phyloP scores from a whole-genome alignment of 1,139 yeast genomes.

The Suzukiozyma palmioleophila region DNA sequence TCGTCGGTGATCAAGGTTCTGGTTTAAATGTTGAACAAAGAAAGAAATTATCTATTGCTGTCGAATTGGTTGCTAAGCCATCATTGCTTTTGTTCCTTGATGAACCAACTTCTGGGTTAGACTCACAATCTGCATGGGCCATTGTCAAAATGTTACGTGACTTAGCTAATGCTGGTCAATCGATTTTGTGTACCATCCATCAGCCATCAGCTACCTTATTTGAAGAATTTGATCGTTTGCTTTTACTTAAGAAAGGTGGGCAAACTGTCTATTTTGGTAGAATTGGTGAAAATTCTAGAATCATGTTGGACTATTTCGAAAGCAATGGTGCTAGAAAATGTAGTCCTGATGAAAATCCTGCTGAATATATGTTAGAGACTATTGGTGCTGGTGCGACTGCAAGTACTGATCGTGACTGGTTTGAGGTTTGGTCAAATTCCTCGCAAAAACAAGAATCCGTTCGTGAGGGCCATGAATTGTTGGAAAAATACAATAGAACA shows the following conservation, averaged over 20 bases:
- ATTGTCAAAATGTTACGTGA: conserved; percentile 72
- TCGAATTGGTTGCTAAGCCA: conserved; percentile 86
- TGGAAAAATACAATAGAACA: conserved; percentile 12
- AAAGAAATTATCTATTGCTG: conserved; percentile 68
- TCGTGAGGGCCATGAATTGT: conserved; percentile 14
- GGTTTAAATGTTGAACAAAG: conserved; percentile 67
- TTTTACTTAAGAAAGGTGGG: conserved; percentile 73
- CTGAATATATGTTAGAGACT: conserved; percentile 60
- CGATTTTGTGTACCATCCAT: conserved; percentile 78
- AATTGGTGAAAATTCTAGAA: conserved; percentile 59
- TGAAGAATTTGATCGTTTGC: conserved; percentile 72
- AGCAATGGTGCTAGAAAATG: conserved; percentile 61
- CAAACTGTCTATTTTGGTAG: conserved; percentile 79
- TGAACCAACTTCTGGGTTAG: conserved; percentile 92
- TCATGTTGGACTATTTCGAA: conserved; percentile 67
- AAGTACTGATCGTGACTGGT: conserved; percentile 39
- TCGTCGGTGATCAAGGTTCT: conserved; percentile 52
- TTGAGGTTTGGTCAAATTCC: conserved; percentile 42
- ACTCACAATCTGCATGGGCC: conserved; percentile 91
- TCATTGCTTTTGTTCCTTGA: conserved; percentile 75
- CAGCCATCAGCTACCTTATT: conserved; percentile 78
- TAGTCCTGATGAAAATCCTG: conserved; percentile 53
- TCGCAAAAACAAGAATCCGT: conserved; percentile 20
- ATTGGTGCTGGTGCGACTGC: conserved; percentile 73
- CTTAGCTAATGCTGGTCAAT: conserved; percentile 75